Evolutionary conservation across 768 basidiomycete species (phyloP).

Genomic region (Termitomyces sp.): DNA sequence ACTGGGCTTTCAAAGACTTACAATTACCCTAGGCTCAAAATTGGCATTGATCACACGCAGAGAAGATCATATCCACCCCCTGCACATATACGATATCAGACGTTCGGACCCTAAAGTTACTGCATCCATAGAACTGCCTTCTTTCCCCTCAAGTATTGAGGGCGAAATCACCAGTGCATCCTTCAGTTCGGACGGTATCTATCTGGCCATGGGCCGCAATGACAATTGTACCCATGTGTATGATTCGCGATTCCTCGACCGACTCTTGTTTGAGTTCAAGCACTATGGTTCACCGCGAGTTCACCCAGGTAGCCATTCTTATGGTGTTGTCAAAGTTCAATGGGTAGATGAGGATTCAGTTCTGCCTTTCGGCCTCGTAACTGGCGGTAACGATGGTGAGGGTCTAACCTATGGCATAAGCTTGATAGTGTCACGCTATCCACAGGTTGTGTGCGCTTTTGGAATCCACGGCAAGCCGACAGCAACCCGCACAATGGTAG

Average conservation of each 20-base stretch:
- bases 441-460: constrained; percentile 64
- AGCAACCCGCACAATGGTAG: constrained; percentile 36
- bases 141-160: constrained; percentile 24
- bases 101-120: constrained; percentile 23
- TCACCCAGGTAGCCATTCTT: constrained; percentile 27
- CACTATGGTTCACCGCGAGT: constrained; percentile 35
- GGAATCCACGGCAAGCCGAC: constrained; percentile 48
- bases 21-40: constrained; percentile 19
- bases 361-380: constrained; percentile 41
- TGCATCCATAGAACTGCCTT: constrained; percentile 27
- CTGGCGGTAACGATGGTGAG: constrained; percentile 63
- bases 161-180: constrained; percentile 44
- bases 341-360: constrained; percentile 45
- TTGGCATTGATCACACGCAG: constrained; percentile 31
- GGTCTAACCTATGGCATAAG: neutral
- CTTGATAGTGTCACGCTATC: constrained; percentile 2
- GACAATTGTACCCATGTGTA: constrained; percentile 61
- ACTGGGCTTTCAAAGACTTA: neutral
- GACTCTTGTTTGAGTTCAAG: constrained; percentile 40
- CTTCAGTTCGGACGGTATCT: constrained; percentile 58
- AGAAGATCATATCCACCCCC: constrained; percentile 21
- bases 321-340: constrained; percentile 44
- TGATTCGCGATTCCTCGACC: constrained; percentile 48
- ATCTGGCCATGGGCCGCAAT: constrained; percentile 53
- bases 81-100: constrained; percentile 51